Percentiles rank a stretch among this genome's conserved stretches.
phyloP scores from a whole-genome alignment of 2,329 filamentous ascomycete genomes.

The Emericellopsis atlantica region DNA sequence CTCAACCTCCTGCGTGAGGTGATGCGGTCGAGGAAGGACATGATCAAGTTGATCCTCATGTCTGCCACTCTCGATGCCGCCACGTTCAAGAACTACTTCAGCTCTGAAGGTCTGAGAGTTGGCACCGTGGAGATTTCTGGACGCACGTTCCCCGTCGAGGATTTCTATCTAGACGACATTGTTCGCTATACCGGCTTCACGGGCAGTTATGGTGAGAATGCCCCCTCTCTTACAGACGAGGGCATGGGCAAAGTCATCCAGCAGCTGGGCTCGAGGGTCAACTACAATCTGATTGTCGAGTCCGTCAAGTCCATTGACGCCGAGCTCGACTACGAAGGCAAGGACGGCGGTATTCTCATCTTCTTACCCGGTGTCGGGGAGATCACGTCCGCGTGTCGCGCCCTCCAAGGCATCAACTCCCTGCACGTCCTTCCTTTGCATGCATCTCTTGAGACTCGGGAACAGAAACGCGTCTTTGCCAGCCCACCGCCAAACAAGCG shows the following conservation, averaged over 20 bases:
- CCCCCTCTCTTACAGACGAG: conserved; percentile 13
- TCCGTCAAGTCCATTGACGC: conserved; percentile 73
- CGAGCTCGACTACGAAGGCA: conserved; percentile 52
- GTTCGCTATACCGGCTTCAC: conserved; percentile 67
- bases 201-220: conserved; percentile 25
- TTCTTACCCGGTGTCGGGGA: conserved; percentile 89
- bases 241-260: conserved; percentile 59
- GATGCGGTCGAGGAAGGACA: conserved; percentile 56
- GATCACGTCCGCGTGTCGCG: conserved; percentile 68
- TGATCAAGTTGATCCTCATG: conserved; percentile 89
- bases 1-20: conserved; percentile 80
- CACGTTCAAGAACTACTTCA: conserved; percentile 78
- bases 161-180: conserved; percentile 83
- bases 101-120: conserved; percentile 51
- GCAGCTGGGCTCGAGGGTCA: conserved; percentile 70
- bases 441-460: conserved; percentile 76
- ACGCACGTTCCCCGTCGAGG: conserved; percentile 78
- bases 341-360: conserved; percentile 75
- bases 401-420: conserved; percentile 45
- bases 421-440: conserved; percentile 80
- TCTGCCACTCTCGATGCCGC: conserved; percentile 86
- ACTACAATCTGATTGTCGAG: conserved; percentile 75
- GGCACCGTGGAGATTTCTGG: conserved; percentile 79
- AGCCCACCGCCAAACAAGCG: conserved; percentile 65
- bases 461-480: conserved; percentile 80